A percentile compares a stretch with the other conserved stretches of the same genome.
Evolutionary conservation across 2,329 filamentous ascomycete species (phyloP).

Genomic region (Fusarium vanettenii): DNA sequence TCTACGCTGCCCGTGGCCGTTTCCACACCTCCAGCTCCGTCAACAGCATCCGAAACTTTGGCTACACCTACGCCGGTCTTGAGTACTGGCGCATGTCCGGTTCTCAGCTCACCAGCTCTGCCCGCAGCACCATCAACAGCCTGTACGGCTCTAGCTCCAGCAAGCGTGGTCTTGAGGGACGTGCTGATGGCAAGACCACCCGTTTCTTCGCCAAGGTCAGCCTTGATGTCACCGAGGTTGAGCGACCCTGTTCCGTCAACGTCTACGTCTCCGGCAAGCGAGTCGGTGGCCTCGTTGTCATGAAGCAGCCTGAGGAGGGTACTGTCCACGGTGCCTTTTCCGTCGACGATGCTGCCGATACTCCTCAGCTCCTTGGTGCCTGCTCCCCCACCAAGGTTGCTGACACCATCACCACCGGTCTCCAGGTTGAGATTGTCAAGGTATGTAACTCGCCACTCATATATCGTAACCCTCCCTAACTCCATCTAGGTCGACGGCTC

Average conservation of each 20-base stretch:
- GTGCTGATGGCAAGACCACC: constrained; percentile 32
- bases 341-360: constrained; percentile 73
- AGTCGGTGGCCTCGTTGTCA: constrained; percentile 51
- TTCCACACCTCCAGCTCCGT: constrained; percentile 57
- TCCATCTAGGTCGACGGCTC: constrained; percentile 50
- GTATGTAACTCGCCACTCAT: constrained; percentile 30
- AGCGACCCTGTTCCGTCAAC: constrained; percentile 50
- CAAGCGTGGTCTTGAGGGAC: constrained; percentile 31
- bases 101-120: constrained; percentile 46
- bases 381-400: constrained; percentile 39
- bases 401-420: constrained; percentile 38
- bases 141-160: constrained; percentile 42
- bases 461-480: not conserved
- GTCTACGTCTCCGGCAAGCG: constrained; percentile 48
- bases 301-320: constrained; percentile 50
- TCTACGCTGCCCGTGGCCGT: constrained; percentile 53
- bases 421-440: constrained; percentile 50
- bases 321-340: constrained; percentile 50
- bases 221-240: constrained; percentile 50
- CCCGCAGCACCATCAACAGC: constrained; percentile 48
- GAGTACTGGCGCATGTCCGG: constrained; percentile 49
- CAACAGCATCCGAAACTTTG: constrained; percentile 48
- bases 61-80: constrained; percentile 55
- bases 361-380: constrained; percentile 59
- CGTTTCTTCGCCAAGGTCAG: constrained; percentile 51